Conservation (phyloP, 768 basidiomycete species). For the Collybiopsis confluens region DNA sequence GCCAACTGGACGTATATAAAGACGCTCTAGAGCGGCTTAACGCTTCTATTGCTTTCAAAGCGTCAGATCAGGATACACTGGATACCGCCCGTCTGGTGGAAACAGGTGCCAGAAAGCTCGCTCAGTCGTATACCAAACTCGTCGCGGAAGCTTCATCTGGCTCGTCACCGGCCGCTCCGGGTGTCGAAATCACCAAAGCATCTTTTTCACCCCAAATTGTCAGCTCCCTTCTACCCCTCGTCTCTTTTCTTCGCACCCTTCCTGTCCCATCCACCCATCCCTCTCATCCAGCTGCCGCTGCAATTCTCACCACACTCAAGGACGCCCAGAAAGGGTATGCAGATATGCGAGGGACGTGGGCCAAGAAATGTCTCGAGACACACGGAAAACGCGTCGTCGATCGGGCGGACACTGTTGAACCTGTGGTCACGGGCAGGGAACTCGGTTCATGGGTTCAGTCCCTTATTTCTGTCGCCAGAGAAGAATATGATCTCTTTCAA, state of each 20-base stretch:
- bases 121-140: constrained; percentile 79
- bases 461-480: constrained; percentile 62
- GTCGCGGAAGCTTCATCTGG: constrained; percentile 86
- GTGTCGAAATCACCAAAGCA: constrained; percentile 47
- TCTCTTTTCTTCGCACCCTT: constrained; percentile 35
- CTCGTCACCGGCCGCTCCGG: constrained; percentile 52
- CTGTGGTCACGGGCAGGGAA: constrained; percentile 59
- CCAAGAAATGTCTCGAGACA: too few species aligned
- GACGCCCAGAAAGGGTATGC: constrained; percentile 39
- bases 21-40: constrained; percentile 76
- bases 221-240: constrained; percentile 55
- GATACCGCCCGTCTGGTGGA: constrained; percentile 75
- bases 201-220: constrained; percentile 55
- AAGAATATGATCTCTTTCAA: constrained; percentile 61
- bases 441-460: constrained; percentile 69
- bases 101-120: constrained; percentile 78
- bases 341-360: too few species aligned
- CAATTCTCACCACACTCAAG: constrained; percentile 29
- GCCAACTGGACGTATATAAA: constrained; percentile 60
- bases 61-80: constrained; percentile 47
- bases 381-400: too few species aligned
- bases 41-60: constrained; percentile 74
- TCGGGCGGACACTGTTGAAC: too few species aligned
- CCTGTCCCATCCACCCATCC: too few species aligned
- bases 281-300: too few species aligned